Evolutionary conservation across 2,329 filamentous ascomycete species (phyloP).

Genomic region (Monascus ruber): DNA sequence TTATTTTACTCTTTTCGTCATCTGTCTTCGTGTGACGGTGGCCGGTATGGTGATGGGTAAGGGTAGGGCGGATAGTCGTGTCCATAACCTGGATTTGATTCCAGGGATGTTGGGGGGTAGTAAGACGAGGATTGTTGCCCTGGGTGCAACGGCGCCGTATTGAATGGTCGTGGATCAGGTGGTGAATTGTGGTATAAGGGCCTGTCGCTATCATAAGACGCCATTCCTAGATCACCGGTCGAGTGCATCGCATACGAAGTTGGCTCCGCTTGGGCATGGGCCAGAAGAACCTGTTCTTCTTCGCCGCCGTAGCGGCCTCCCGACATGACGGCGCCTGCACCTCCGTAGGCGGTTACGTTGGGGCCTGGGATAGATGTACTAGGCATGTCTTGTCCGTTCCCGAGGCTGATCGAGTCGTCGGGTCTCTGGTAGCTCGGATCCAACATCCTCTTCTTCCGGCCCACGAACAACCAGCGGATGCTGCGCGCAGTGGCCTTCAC

Average conservation of each 20-base stretch:
- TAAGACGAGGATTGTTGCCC: constrained; percentile 10
- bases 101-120: not conserved
- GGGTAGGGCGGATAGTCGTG: too few species aligned
- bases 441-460: constrained; percentile 42
- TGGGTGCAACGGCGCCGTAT: constrained; percentile 1
- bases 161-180: not conserved
- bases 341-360: constrained; percentile 17
- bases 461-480: constrained; percentile 70
- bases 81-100: too few species aligned
- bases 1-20: too few species aligned
- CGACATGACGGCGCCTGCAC: constrained; percentile 12
- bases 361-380: constrained; percentile 5
- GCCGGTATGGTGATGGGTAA: too few species aligned
- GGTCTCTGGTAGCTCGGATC: constrained; percentile 29
- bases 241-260: constrained; percentile 8
- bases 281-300: constrained; percentile 28
- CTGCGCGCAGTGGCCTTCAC: constrained; percentile 68
- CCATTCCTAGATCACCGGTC: constrained; percentile 5
- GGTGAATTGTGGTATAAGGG: constrained; percentile 5
- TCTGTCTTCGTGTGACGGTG: too few species aligned
- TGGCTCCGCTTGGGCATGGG: constrained; percentile 28
- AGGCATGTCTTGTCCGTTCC: constrained; percentile 1
- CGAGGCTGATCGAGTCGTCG: constrained; percentile 18
- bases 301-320: constrained; percentile 16
- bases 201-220: constrained; percentile 8